These are phyloP conservation scores for Pleurotus ostreatus DNA, from an alignment of 768 basidiomycete species.

Conservation along the genomic window DNA sequence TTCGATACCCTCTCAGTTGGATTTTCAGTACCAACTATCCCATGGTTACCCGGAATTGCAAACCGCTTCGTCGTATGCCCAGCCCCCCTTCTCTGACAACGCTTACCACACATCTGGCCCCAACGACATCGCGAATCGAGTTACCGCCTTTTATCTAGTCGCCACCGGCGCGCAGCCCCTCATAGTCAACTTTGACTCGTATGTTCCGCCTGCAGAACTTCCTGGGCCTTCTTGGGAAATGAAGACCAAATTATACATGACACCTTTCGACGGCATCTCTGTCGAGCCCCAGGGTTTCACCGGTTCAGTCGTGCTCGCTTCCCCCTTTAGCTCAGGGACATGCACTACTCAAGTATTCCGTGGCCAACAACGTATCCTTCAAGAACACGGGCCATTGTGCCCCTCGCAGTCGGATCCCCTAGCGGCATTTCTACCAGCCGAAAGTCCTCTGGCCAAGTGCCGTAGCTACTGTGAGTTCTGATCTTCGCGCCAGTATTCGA, in stretches of 20 bases:
- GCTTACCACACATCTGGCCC: constrained; percentile 8
- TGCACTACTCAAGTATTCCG: constrained; percentile 61
- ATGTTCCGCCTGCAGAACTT: constrained; percentile 35
- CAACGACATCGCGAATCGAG: constrained; percentile 22
- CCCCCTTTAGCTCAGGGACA: constrained; percentile 53
- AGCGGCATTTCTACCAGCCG: constrained; percentile 55
- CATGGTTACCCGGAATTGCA: not conserved
- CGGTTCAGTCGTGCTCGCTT: constrained; percentile 50
- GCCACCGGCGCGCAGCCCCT: constrained; percentile 70
- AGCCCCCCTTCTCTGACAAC: not conserved
- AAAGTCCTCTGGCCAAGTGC: constrained; percentile 61
- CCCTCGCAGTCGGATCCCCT: constrained; percentile 31
- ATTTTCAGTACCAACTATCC: constrained; percentile 12
- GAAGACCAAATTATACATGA: constrained; percentile 54
- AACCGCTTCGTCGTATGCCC: not conserved
- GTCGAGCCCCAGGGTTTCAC: constrained; percentile 61
- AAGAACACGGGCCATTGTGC: constrained; percentile 51
- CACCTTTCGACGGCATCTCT: constrained; percentile 49
- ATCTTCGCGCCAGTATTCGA: not conserved
- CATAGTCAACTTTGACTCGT: constrained; percentile 53
- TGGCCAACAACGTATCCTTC: constrained; percentile 44
- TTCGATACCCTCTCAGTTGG: constrained; percentile 26
- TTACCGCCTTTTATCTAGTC: constrained; percentile 46
- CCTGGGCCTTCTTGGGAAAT: constrained; percentile 35
- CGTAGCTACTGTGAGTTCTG: constrained; percentile 34